Evolutionary conservation across 768 basidiomycete genomes (phyloP), one percentile per base, ranked within the genome.

Genomic region (Phylloporus sp.): DNA sequence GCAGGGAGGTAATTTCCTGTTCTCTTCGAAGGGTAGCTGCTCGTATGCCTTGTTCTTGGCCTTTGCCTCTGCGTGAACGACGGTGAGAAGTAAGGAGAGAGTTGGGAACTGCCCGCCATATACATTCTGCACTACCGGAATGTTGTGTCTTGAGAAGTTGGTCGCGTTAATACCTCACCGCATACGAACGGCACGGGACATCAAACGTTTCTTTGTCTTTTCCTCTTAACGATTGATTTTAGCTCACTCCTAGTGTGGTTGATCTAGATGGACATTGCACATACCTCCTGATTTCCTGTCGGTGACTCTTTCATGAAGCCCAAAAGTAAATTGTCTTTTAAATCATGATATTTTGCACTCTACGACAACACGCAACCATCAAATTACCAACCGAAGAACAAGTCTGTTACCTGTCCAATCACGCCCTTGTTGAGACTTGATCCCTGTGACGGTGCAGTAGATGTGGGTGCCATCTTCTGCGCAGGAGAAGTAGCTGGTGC

Each of bases 1-100:
- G n/a, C n/a, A 95, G 80, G 0, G 95, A 97, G 6, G 72, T 73
- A 66, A 92, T 87, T 59, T 86, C 85, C 69, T 98, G 94, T 2
- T 97, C 95, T 64, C 84, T 86, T 63, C 82, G 77, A 15, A 97
- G 80, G 32, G 94, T 22, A 68, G 55, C 65, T 91, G 91, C 62
- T 93, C 84, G 54, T 74, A 70, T 59, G 77, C 75, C 81, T 94
- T 95, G 76, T 81, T 82, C 77, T 89, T 85, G 4, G 73, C 75
- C 69, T 98, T 95, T 11, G 93, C 91, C 12, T 72, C 78, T 63
- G 95, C 97, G 50, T 95, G 90, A 23, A 71, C 67, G 50, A 88
- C 72, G 36, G 92, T n/a, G n/a, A n/a, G n/a, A n/a, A n/a, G n/a
- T n/a, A n/a, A n/a, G n/a, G n/a, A n/a, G n/a, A n/a, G n/a, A n/a